These are phyloP conservation scores for Magnaporthiopsis rhizophila DNA, from an alignment of 2,329 filamentous ascomycete species.

Conservation along the genomic window DNA sequence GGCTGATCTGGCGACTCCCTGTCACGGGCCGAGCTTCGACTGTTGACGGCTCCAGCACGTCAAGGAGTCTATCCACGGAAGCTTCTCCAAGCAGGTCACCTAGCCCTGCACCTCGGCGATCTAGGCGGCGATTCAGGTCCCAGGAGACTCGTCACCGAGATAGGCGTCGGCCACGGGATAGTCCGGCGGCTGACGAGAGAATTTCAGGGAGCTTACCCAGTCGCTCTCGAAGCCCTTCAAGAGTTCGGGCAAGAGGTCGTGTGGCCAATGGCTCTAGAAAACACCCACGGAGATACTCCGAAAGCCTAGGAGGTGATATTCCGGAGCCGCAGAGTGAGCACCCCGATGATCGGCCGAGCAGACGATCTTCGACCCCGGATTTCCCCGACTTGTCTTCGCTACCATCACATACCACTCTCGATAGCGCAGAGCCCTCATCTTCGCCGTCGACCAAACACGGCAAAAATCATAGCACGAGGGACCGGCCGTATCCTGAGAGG, in stretches of 20 bases:
- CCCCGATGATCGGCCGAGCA: neutral
- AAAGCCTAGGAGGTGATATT: neutral
- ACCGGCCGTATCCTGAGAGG: neutral
- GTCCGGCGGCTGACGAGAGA: neutral
- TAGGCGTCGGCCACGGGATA: neutral
- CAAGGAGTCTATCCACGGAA: neutral
- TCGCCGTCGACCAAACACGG: neutral
- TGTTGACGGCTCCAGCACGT: neutral
- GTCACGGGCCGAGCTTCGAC: neutral
- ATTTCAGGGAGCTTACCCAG: neutral
- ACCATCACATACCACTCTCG: conserved; percentile 1
- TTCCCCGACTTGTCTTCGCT: neutral
- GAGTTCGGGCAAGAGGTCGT: neutral
- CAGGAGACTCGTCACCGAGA: neutral
- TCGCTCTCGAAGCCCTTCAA: neutral
- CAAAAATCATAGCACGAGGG: neutral
- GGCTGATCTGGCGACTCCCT: neutral
- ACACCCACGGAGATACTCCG: neutral
- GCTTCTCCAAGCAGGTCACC: neutral
- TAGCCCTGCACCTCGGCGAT: neutral
- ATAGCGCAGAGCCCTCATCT: neutral
- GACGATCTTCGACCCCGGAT: neutral
- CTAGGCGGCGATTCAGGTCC: neutral
- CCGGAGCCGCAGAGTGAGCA: no score
- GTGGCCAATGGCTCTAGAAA: neutral